Evolutionary conservation across 257 asterid genomes (phyloP).

Genomic region (Gentiana macrophylla): DNA sequence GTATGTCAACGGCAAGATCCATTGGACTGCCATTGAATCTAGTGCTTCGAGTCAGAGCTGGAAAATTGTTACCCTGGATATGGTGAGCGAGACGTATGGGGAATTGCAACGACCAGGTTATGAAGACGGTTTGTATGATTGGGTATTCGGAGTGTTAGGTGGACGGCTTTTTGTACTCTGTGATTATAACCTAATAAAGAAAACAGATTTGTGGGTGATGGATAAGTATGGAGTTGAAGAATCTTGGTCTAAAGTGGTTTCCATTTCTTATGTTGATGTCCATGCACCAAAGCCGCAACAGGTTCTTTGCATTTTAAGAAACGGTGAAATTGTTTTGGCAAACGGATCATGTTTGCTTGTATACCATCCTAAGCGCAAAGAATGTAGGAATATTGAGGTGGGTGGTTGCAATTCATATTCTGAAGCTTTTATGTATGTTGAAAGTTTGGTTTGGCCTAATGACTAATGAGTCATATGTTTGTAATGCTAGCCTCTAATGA

Average conservation of each 20-base stretch:
- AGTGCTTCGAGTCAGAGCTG: constrained; percentile 12
- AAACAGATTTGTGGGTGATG: constrained; percentile 43
- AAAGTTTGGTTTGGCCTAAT: constrained; percentile 32
- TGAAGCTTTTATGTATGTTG: constrained; percentile 17
- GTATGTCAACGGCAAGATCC: constrained; percentile 44
- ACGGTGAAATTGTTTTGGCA: constrained; percentile 32
- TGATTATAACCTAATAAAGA: constrained; percentile 3
- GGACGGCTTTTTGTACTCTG: constrained; percentile 33
- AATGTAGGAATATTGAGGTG: constrained; percentile 23
- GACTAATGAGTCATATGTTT: too few species aligned
- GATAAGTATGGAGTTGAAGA: constrained; percentile 23
- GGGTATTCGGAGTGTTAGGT: constrained; percentile 21
- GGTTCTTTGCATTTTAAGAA: constrained; percentile 20
- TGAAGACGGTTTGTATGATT: constrained; percentile 11
- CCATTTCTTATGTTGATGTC: constrained; percentile 22
- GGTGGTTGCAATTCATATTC: background rate
- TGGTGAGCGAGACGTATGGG: constrained; percentile 29
- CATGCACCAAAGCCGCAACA: constrained; percentile 17
- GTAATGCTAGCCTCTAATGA: too few species aligned
- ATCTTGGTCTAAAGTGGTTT: constrained; percentile 36
- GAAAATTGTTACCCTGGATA: constrained; percentile 38
- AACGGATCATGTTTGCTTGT: constrained; percentile 20
- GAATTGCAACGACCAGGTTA: constrained; percentile 24
- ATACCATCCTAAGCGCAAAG: constrained; percentile 21
- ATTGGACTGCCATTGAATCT: constrained; percentile 21